Evolutionary conservation across 1,139 yeast genomes (phyloP), one percentile per base, ranked within the genome.

Genomic region (Saccharomyces hybrid): DNA sequence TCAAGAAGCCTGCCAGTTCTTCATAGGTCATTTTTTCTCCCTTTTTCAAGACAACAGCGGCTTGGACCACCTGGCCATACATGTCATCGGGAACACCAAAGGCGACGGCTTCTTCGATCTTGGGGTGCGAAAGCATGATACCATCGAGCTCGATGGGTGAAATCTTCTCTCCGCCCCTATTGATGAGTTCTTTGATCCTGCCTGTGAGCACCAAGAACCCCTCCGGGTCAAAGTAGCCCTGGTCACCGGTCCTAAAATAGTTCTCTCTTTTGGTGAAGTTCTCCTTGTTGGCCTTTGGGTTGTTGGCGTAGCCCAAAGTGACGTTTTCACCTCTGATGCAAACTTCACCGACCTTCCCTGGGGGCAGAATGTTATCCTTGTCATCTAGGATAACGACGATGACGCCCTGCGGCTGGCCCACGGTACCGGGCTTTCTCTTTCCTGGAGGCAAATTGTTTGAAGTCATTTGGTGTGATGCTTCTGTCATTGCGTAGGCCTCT

Each of bases 401-500:
- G 4, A 81, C 85, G 34, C 88, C 88, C 62, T 82, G 87, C 8
- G 86, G 86, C 54, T 76, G 78, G 9, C 89, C 89, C 16, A 84
- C 88, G 5, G 88, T 81, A 14, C 88, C 87, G 6, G 87, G 80
- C 70, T 79, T 80, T 60, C 87, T 75, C 59, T 75, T 67, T 7
- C 83, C 85, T 2, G 85, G 83, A 47, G 88, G 87, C 46, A 82
- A 69, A 58, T 80, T 78, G 68, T 84, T 84, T 6, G 88, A 82
- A 11, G 87, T 81, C 84, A 84, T 84, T 66, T 84, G 88, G 67
- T 84, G 88, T 0, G 81, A 70, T 1, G 87, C 87, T 65, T 84
- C 89, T 3, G 88, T 84, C 88, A 84, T 83, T n/a, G 88, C 88
- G 64, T 84, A 84, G 0, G 88, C 88, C 66, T 84, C 89, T 14